Percentiles rank a stretch among this genome's conserved stretches.
Conservation (phyloP, 73 alveolate genomes). For the Loxodes magnus region DNA sequence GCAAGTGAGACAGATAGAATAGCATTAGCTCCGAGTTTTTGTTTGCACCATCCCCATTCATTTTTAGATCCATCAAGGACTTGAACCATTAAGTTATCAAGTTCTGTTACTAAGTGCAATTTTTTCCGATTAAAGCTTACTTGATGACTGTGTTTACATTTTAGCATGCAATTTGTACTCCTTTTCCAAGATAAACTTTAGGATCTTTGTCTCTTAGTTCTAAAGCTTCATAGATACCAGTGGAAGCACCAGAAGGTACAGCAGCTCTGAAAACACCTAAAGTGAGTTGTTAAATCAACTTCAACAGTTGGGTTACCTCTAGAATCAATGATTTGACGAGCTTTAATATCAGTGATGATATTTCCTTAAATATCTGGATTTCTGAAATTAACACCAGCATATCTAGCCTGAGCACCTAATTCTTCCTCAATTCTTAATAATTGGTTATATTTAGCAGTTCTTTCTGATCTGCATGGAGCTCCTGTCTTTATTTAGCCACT, state of each 20-base stretch:
- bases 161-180: constrained; percentile 40
- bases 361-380: constrained; percentile 39
- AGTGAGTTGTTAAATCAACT: constrained; percentile 63
- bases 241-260: constrained; percentile 98
- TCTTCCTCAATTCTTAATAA: constrained; percentile 65
- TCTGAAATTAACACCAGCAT: constrained; percentile 90
- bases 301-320: constrained; percentile 97
- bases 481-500: constrained; percentile 97
- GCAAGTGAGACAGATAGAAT: constrained; percentile 93
- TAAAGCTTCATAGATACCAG: constrained; percentile 94
- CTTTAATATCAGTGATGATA: constrained; percentile 64
- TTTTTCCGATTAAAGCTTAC: constrained; percentile 58
- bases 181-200: constrained; percentile 78
- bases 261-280: constrained; percentile 79
- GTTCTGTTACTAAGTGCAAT: constrained; percentile 44
- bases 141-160: constrained; percentile 49
- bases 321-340: constrained; percentile 88
- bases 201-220: constrained; percentile 80
- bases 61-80: constrained; percentile 85
- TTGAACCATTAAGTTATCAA: constrained; percentile 71
- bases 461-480: constrained; percentile 98
- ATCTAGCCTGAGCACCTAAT: constrained; percentile 69
- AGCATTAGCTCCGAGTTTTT: constrained; percentile 95
- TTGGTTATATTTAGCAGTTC: constrained; percentile 86
- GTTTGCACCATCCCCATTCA: constrained; percentile 87